These are phyloP conservation scores for Cadophora gregata DNA, from an alignment of 2,329 filamentous ascomycete species.

Conservation along the genomic window DNA sequence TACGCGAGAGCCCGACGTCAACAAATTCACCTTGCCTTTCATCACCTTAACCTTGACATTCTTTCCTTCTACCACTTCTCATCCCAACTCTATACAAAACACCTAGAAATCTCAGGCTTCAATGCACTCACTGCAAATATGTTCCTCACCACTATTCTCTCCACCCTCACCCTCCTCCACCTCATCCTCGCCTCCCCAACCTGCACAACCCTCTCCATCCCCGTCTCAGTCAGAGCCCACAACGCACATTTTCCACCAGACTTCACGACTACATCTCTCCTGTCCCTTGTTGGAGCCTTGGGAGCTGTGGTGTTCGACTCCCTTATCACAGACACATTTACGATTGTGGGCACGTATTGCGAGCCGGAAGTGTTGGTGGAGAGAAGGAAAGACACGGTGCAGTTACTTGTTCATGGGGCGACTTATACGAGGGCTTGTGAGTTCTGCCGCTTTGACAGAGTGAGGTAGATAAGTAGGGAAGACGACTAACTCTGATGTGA, in stretches of 20 bases:
- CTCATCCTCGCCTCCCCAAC: not conserved
- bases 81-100: not conserved
- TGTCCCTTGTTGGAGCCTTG: not conserved
- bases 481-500: no score
- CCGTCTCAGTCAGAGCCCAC: not conserved
- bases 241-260: not conserved
- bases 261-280: conserved; percentile 8
- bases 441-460: not conserved
- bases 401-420: conserved; percentile 38
- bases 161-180: not conserved
- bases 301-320: not conserved
- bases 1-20: conserved; percentile 1
- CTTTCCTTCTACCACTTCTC: not conserved
- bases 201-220: not conserved
- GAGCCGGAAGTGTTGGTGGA: conserved; percentile 25
- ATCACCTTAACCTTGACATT: not conserved
- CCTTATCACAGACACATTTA: conserved; percentile 24
- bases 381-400: conserved; percentile 28
- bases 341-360: conserved; percentile 34
- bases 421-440: conserved; percentile 36
- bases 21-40: not conserved
- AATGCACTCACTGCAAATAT: not conserved
- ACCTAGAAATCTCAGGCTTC: not conserved
- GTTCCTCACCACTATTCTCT: not conserved
- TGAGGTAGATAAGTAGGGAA: not conserved